Base-by-base conservation (phyloP, 2,329 filamentous ascomycete species). In the Penicillium sp. region DNA sequence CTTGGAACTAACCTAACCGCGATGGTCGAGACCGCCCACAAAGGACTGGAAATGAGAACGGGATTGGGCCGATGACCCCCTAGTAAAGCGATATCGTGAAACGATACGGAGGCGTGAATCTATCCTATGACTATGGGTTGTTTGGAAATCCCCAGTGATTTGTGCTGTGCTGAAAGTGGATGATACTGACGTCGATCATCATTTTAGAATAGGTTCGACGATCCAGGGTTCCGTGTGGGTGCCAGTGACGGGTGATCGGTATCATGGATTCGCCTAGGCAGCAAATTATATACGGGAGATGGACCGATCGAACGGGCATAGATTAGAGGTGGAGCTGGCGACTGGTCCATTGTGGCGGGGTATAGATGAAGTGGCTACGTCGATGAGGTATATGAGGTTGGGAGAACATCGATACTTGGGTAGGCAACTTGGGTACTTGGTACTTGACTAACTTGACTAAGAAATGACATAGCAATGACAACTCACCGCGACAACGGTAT, bases 161-260 rank as follows among this genome's bases (percentile, higher is more conserved):
- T 41, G 28, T 29, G 28, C 13, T 29, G 42, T 45, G 36, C 52
- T 52, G 47, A 42, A 45, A 58, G 47, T 61, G 58, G 47, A 63
- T 59, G 61, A 62, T 59, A 53, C 52, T 18, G n/a, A 51, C 39
- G 53, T 46, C 42, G 61, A 59, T 63, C 59, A 63, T 63, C 54
- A 62, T 47, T 57, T 29, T 39, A 47, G 47, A 51, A 34, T 47
- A 29, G 42, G 52, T 48, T 50, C 6, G 23, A 21, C 21, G 43
- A 50, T 45, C 57, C 54, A 56, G 36, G 56, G 54, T 47, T 56
- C 42, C 6, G 21, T 16, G 24, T 9, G 21, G 6, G 21, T 16
- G 24, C 13, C n/a, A 4, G 21, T 42, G 41, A 42, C 23, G 28
- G 41, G 8, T 42, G 13, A n/a, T 12, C 8, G 13, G 15, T n/a